Percentiles rank a stretch among this genome's conserved stretches.
phyloP scores from a whole-genome alignment of 108 stramenopile species.

The Nitzschia sp. region DNA sequence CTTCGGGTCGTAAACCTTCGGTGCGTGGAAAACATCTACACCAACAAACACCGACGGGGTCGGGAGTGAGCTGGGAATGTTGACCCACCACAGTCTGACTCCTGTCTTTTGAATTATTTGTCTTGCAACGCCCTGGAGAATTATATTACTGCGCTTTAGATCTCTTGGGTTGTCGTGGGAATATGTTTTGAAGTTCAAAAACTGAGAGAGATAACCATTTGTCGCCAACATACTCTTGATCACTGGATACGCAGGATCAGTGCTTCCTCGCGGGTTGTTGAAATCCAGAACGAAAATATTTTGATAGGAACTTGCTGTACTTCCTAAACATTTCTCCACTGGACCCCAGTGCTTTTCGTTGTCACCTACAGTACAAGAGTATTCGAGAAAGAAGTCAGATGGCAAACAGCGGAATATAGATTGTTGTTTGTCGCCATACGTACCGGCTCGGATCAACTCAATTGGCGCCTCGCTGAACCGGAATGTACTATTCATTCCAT shows the following conservation, averaged over 20 bases:
- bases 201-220: constrained; percentile 53
- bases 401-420: not conserved
- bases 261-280: constrained; percentile 40
- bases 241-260: constrained; percentile 57
- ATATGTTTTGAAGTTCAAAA: constrained; percentile 64
- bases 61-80: constrained; percentile 49
- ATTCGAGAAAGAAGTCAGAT: not conserved
- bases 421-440: not conserved
- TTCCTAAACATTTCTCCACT: constrained; percentile 44
- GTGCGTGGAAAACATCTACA: constrained; percentile 70
- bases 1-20: constrained; percentile 46
- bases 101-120: constrained; percentile 67
- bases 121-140: constrained; percentile 55
- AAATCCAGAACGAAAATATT: constrained; percentile 57
- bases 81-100: constrained; percentile 56
- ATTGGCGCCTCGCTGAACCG: constrained; percentile 40
- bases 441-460: constrained; percentile 39
- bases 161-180: constrained; percentile 50
- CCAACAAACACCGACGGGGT: constrained; percentile 63
- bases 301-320: not conserved
- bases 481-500: constrained; percentile 43
- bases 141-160: constrained; percentile 32
- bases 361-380: constrained; percentile 16
- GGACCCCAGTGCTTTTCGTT: constrained; percentile 43
- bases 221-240: constrained; percentile 47